Evolutionary conservation across 2,329 filamentous ascomycete species (phyloP).

Genomic region (Onygenales sp.): DNA sequence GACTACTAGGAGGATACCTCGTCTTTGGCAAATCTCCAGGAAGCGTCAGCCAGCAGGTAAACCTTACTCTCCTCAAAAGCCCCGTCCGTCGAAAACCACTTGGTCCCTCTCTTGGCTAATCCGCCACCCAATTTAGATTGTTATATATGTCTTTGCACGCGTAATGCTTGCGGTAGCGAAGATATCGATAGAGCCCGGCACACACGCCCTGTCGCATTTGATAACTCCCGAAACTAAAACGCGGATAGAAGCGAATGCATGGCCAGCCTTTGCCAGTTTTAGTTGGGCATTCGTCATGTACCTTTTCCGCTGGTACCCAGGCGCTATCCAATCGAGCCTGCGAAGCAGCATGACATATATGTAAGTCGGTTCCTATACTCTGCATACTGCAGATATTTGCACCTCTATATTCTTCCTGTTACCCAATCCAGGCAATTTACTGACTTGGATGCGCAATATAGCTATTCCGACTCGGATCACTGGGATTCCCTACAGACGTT

Average conservation of each 20-base stretch:
- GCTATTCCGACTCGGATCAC: conserved; percentile 69
- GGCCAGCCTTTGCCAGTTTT: conserved; percentile 83
- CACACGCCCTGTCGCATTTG: conserved; percentile 31
- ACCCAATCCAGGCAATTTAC: neutral
- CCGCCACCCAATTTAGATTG: conserved; percentile 53
- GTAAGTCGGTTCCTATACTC: conserved; percentile 43
- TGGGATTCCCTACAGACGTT: conserved; percentile 84
- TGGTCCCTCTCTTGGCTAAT: neutral
- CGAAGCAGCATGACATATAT: conserved; percentile 97
- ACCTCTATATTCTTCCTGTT: neutral
- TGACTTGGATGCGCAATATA: conserved; percentile 20
- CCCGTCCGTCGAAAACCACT: conserved; percentile 9
- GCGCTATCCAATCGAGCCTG: conserved; percentile 82
- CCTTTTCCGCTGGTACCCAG: conserved; percentile 83
- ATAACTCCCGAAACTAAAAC: conserved; percentile 36
- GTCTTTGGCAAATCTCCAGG: conserved; percentile 79
- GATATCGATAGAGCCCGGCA: conserved; percentile 59
- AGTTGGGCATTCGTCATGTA: conserved; percentile 96
- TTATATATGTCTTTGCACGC: conserved; percentile 93
- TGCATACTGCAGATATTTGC: no score
- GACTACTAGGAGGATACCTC: conserved; percentile 79
- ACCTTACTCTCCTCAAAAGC: neutral
- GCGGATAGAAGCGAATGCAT: conserved; percentile 60
- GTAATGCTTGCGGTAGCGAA: conserved; percentile 78
- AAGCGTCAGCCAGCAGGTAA: conserved; percentile 66